A percentile compares a stretch with the other conserved stretches of the same genome.
phyloP scores from a whole-genome alignment of 2,329 filamentous ascomycete species.

The Drechslerella coelobrocha region DNA sequence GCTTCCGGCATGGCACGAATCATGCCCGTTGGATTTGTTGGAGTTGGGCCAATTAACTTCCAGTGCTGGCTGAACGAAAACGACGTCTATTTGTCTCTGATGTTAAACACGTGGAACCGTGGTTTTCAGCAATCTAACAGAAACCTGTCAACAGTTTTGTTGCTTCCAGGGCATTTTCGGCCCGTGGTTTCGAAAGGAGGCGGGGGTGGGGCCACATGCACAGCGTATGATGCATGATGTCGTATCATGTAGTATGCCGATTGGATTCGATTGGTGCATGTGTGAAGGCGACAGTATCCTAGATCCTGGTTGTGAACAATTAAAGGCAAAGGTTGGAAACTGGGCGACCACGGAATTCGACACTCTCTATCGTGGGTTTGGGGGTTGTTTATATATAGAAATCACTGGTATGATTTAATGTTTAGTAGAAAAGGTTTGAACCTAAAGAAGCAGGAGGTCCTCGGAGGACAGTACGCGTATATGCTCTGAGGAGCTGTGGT shows the following conservation, averaged over 20 bases:
- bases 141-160: constrained; percentile 1
- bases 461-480: no score
- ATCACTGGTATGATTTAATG: no score
- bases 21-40: constrained; percentile 31
- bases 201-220: constrained; percentile 4
- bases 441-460: no score
- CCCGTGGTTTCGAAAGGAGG: constrained; percentile 6
- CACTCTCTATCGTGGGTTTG: neutral
- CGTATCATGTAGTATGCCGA: constrained; percentile 36
- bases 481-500: no score
- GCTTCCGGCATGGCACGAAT: neutral
- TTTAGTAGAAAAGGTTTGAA: no score
- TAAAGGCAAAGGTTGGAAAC: neutral
- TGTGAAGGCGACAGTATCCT: constrained; percentile 9
- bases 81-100: constrained; percentile 17
- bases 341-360: neutral
- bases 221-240: constrained; percentile 19
- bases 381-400: no score
- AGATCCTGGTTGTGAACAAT: constrained; percentile 17
- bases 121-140: constrained; percentile 1
- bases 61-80: neutral
- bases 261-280: constrained; percentile 30
- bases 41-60: constrained; percentile 12
- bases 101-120: constrained; percentile 46
- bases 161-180: constrained; percentile 14